Percentiles rank a stretch among this genome's conserved stretches.
Evolutionary conservation across 441 rosid species (phyloP).

Genomic region (Capsella rubella): DNA sequence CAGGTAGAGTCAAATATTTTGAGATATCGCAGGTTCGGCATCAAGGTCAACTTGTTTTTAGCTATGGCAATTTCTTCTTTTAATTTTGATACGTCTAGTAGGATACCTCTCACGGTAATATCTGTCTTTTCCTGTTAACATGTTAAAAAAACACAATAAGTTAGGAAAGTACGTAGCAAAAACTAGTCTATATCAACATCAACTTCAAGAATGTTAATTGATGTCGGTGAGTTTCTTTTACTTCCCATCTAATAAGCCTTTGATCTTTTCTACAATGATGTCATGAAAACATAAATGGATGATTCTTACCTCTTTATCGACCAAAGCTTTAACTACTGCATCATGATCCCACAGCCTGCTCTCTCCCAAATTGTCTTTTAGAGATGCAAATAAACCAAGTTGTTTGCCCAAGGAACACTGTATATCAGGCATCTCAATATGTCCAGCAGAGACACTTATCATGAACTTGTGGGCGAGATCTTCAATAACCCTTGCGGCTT

Average conservation of each 20-base stretch:
- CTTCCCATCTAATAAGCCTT: too few species aligned
- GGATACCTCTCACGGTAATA: slow-evolving; percentile 11
- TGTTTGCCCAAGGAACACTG: neutral
- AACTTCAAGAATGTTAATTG: neutral
- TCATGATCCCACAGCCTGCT: neutral
- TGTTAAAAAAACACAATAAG: neutral
- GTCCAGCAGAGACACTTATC: slow-evolving; percentile 9
- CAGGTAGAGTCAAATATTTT: slow-evolving; percentile 29
- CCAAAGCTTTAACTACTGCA: neutral
- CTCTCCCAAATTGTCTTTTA: neutral
- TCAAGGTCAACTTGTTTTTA: neutral
- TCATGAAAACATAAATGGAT: neutral
- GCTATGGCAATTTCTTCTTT: neutral
- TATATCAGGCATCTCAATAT: slow-evolving; percentile 24
- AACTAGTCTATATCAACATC: neutral
- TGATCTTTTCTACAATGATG: neutral
- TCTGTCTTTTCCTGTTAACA: neutral
- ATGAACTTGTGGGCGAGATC: slow-evolving; percentile 28
- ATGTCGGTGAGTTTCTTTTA: too few species aligned
- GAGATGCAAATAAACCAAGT: neutral
- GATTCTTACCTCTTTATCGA: neutral
- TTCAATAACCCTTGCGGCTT: neutral
- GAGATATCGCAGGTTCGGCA: slow-evolving; percentile 25
- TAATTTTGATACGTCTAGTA: slow-evolving; percentile 23
- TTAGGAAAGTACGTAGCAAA: neutral